phyloP scores from a whole-genome alignment of 768 basidiomycete genomes.

The Termitomyces sp. region DNA sequence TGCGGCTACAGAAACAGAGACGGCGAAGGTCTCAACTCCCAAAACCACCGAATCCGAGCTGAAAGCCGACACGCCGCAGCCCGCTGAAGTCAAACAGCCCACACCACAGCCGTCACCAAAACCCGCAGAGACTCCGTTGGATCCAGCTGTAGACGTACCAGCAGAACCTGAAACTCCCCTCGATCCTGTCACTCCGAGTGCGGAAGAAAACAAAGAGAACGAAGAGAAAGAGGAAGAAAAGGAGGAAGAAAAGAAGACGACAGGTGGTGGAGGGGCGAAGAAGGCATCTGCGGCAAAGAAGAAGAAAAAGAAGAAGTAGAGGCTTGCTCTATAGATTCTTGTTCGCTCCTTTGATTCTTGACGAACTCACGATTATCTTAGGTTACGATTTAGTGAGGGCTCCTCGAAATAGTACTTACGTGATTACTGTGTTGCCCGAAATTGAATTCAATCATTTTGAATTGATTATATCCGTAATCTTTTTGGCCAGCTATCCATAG shows the following conservation, averaged over 20 bases:
- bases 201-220: slow-evolving; percentile 12
- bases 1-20: neutral
- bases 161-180: slow-evolving; percentile 8
- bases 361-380: slow-evolving; percentile 1
- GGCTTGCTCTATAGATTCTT: neutral
- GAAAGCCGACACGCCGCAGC: neutral
- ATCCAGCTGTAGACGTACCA: neutral
- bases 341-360: neutral
- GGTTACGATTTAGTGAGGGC: neutral
- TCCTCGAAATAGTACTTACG: neutral
- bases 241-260: slow-evolving; percentile 8
- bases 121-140: neutral
- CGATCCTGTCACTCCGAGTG: slow-evolving; percentile 10
- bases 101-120: neutral
- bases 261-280: slow-evolving; percentile 11
- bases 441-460: neutral
- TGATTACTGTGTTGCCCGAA: neutral
- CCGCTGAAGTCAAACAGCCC: neutral
- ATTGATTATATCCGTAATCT: neutral
- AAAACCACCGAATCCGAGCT: neutral
- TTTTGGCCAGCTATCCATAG: too few relatives aligned
- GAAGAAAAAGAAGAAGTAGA: slow-evolving; percentile 22
- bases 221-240: slow-evolving; percentile 15
- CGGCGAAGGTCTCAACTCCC: neutral
- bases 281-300: slow-evolving; percentile 15